Evolutionary conservation across 768 basidiomycete genomes (phyloP), one percentile per base, ranked within the genome.

Genomic region (Pleurotus sapidus): DNA sequence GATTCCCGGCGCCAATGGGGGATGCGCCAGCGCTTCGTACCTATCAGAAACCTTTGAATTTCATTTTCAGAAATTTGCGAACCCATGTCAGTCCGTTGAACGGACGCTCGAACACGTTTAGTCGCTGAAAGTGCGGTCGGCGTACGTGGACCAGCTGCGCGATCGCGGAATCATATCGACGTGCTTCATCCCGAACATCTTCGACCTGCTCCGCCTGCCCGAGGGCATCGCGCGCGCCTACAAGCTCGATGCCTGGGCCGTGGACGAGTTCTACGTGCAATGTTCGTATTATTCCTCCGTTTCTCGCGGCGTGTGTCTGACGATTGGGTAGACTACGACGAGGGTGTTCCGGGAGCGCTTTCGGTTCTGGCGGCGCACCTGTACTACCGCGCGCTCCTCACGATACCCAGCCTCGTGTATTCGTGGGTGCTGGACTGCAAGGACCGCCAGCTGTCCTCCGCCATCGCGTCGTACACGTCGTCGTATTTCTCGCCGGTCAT

Each of bases 401-500:
- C 85, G 7, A 80, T 96, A 14, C 94, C 97, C 0, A 89, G 93
- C 0, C 79, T 96, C 34, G 84, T 98, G 51, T 85, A 94, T 46
- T 76, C 78, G 9, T 98, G 93, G 91, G 86, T 95, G 46, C 78
- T 86, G 40, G 89, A 89, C 39, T 90, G 90, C 72, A 94, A 92
- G 63, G 95, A 98, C 69, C 88, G 91, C 11, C 91, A 94, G 65
- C 79, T 98, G 1, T 87, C 84, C n/a, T 79, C 81, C 25, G 78
- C 88, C 3, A 79, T 98, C 58, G 80, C 87, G 4, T 75, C 81
- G 30, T 95, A 91, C 70, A 96, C 94, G 0, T 85, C 92, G 0
- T 78, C 82, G 15, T 79, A 91, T 73, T 93, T 97, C 75, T 96
- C 95, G 1, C 93, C 95, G 0, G 84, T 91, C 40, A 85, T 99